Evolutionary conservation across 768 basidiomycete genomes (phyloP).

Genomic region (Thelephora ganbajun): DNA sequence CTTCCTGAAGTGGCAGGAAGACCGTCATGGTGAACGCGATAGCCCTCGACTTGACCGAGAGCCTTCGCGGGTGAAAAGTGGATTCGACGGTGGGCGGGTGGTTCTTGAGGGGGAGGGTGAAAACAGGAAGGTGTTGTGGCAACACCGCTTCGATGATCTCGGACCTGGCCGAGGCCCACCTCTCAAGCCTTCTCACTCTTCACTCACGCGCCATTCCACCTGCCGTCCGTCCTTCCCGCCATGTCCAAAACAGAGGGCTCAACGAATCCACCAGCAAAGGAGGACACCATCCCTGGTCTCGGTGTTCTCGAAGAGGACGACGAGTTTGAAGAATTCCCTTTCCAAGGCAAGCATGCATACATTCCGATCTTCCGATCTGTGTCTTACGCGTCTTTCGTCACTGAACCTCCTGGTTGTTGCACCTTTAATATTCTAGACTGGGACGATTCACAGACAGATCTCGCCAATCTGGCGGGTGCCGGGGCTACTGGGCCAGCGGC

Average conservation of each 20-base stretch:
- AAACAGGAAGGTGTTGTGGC: neutral
- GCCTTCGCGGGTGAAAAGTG: neutral
- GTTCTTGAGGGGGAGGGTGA: neutral
- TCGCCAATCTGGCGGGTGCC: slow-evolving; percentile 63
- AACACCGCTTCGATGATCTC: too few relatives aligned
- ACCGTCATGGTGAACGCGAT: slow-evolving; percentile 35
- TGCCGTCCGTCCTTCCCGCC: slow-evolving; percentile 12
- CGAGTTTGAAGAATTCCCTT: slow-evolving; percentile 89
- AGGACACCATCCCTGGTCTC: slow-evolving; percentile 47
- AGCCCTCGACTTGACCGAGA: neutral
- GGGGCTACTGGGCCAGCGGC: slow-evolving; percentile 66
- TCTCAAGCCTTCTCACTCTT: neutral
- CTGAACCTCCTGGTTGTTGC: neutral
- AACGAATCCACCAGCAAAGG: slow-evolving; percentile 15
- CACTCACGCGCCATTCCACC: neutral
- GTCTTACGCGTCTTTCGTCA: neutral
- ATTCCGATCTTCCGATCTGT: neutral
- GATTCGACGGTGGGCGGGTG: neutral
- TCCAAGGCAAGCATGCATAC: slow-evolving; percentile 46
- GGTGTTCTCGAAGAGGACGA: slow-evolving; percentile 95
- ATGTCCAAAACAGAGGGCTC: slow-evolving; percentile 15
- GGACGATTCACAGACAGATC: slow-evolving; percentile 75
- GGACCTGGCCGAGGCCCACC: neutral
- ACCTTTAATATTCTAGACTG: slow-evolving; percentile 38
- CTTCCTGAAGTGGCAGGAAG: slow-evolving; percentile 41